Evolutionary conservation across 2,329 filamentous ascomycete genomes (phyloP), one percentile per base, ranked within the genome.

Genomic region (Fusarium euwallaceae): DNA sequence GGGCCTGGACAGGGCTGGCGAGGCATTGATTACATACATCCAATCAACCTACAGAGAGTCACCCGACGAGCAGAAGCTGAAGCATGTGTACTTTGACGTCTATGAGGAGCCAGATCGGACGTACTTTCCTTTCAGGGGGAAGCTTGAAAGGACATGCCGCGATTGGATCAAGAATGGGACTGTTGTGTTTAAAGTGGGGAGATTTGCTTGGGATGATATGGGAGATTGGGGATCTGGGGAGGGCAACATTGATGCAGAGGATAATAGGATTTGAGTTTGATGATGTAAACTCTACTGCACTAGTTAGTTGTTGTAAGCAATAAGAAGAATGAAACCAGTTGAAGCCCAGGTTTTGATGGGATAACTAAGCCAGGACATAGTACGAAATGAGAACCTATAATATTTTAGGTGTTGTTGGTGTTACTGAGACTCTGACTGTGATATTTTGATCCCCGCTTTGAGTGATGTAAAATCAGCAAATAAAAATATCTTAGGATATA

Each of bases 21-120:
- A 59, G 8, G 69, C 67, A 8, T 7, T 71, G 27, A 20, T n/a
- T 1, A 17, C 8, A 12, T 71, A 71, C 29, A 59, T 66, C 12
- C 20, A 8, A 4, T 67, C 51, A 4, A 70, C 69, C 8, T 70
- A 29, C n/a, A 55, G n/a, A 39, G 6, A 4, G 11, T 12, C 16
- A 1, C 22, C 29, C 0, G 22, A 24, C 1, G 48, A 71, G 48
- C 67, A 71, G 39, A 59, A 41, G 10, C 12, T 66, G 11, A 32
- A 29, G 43, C 39, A 16, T 3, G 48, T 71, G 0, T 27, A 51
- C 29, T n/a, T 71, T 10, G 24, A 70, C 32, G 17, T 48, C 8
- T 17, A 27, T 27, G 43, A 48, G 9, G 43, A 48, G 4, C 22
- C 22, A 48, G 22, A 4, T 17, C 14, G 8, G 43, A 4, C 14